These are phyloP conservation scores for Leccinellum rugosiceps DNA, from an alignment of 768 basidiomycete species.

Conservation along the genomic window DNA sequence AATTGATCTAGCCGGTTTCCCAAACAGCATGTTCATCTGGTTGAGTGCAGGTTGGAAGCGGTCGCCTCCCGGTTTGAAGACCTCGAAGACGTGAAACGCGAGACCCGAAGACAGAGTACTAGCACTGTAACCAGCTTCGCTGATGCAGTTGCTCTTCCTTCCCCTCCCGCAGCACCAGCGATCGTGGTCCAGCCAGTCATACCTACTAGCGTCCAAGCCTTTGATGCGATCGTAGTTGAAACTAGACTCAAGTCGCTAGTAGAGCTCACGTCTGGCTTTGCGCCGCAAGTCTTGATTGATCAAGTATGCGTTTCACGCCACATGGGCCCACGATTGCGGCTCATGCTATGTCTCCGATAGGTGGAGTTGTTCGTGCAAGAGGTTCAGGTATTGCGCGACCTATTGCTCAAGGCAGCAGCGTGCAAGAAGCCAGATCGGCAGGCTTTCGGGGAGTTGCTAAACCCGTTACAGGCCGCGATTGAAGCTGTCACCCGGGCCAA, in stretches of 20 bases:
- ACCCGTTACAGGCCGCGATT: conserved; percentile 68
- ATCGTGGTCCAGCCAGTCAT: conserved; percentile 38
- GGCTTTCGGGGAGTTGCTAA: conserved; percentile 53
- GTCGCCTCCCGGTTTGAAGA: conserved; percentile 94
- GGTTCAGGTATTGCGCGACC: conserved; percentile 62
- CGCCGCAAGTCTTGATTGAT: conserved; percentile 65
- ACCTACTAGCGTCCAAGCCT: conserved; percentile 66
- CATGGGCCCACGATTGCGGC: not conserved
- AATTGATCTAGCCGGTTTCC: conserved; percentile 4
- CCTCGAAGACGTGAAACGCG: conserved; percentile 54
- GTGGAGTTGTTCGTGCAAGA: conserved; percentile 64
- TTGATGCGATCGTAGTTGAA: conserved; percentile 68
- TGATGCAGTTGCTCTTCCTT: conserved; percentile 25
- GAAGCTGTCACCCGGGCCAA: conserved; percentile 77
- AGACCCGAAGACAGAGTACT: conserved; percentile 25
- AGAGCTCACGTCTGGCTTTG: conserved; percentile 67
- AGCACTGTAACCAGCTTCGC: conserved; percentile 30
- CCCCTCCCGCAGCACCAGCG: conserved; percentile 35
- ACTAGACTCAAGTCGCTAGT: conserved; percentile 73
- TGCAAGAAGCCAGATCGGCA: conserved; percentile 80
- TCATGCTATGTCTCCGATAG: conserved; percentile 37
- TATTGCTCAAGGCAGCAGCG: conserved; percentile 62
- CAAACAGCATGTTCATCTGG: not conserved
- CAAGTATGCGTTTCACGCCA: conserved; percentile 52
- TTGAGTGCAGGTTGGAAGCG: conserved; percentile 72